Percentiles rank a stretch among this genome's conserved stretches.
Evolutionary conservation across 2,329 filamentous ascomycete genomes (phyloP).

Genomic region (Penicillium freii): DNA sequence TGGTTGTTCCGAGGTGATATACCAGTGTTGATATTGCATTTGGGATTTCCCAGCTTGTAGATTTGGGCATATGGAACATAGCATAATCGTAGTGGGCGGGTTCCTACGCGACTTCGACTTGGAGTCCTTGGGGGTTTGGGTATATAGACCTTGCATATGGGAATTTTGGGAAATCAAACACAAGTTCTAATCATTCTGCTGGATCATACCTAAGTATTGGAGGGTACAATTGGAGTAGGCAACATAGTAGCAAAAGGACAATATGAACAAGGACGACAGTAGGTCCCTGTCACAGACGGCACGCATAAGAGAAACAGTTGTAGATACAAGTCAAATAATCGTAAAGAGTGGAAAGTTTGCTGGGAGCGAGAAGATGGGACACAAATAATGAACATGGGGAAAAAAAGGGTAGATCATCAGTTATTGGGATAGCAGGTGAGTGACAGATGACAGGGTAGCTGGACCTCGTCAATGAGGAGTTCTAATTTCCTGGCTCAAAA

Average conservation of each 20-base stretch:
- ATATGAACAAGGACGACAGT: constrained; percentile 23
- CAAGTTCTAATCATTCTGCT: constrained; percentile 21
- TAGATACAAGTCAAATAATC: constrained; percentile 25
- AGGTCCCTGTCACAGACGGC: constrained; percentile 16
- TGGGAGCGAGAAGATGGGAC: constrained; percentile 6
- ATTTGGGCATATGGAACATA: background rate
- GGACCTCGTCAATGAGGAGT: background rate
- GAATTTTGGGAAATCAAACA: background rate
- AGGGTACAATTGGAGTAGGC: background rate
- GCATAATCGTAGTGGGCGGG: background rate
- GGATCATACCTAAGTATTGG: background rate
- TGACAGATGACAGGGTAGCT: background rate
- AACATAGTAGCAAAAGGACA: constrained; percentile 13
- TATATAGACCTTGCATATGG: background rate
- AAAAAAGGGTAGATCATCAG: background rate
- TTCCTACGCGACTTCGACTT: background rate
- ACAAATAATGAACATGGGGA: constrained; percentile 6
- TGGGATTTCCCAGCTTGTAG: background rate
- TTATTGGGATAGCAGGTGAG: constrained; percentile 2
- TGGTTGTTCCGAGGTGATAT: constrained; percentile 48
- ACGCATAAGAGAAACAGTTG: constrained; percentile 16
- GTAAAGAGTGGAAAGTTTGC: constrained; percentile 21
- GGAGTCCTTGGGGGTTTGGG: background rate
- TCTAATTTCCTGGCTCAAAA: constrained; percentile 1
- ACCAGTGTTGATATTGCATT: background rate